Conservation (phyloP, 2,329 filamentous ascomycete species). For the Drechslerella coelobrocha region DNA sequence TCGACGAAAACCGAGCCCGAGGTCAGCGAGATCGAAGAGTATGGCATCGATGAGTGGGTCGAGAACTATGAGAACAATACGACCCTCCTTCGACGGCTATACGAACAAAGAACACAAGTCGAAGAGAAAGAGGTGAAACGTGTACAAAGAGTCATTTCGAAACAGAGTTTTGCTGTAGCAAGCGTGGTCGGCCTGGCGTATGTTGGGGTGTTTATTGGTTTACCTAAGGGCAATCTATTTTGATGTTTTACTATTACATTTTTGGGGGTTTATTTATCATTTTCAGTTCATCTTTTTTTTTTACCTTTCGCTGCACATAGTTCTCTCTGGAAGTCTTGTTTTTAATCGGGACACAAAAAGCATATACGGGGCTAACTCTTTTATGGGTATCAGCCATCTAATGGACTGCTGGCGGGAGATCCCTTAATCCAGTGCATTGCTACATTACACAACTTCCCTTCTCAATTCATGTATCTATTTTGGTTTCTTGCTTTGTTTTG, state of each 20-base stretch:
- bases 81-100: conserved; percentile 37
- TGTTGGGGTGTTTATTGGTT: conserved; percentile 48
- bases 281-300: conserved; percentile 21
- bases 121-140: conserved; percentile 50
- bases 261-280: conserved; percentile 12
- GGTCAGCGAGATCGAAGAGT: conserved; percentile 40
- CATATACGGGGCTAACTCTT: conserved; percentile 27
- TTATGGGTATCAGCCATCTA: conserved; percentile 13
- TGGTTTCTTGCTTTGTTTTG: not conserved
- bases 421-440: conserved; percentile 9
- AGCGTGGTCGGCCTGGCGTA: conserved; percentile 45
- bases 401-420: conserved; percentile 37
- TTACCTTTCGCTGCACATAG: conserved; percentile 9
- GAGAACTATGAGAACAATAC: conserved; percentile 49
- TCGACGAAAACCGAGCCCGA: conserved; percentile 30
- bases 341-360: conserved; percentile 48
- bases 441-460: conserved; percentile 19
- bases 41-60: conserved; percentile 47
- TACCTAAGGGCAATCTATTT: conserved; percentile 44
- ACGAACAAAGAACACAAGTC: conserved; percentile 42
- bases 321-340: conserved; percentile 18
- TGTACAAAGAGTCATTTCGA: conserved; percentile 51
- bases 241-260: conserved; percentile 21
- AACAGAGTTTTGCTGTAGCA: conserved; percentile 47
- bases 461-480: conserved; percentile 18